Evolutionary conservation across 2,329 filamentous ascomycete species (phyloP), one percentile per base, ranked within the genome.

Genomic region (Aspergillus calidoustus): DNA sequence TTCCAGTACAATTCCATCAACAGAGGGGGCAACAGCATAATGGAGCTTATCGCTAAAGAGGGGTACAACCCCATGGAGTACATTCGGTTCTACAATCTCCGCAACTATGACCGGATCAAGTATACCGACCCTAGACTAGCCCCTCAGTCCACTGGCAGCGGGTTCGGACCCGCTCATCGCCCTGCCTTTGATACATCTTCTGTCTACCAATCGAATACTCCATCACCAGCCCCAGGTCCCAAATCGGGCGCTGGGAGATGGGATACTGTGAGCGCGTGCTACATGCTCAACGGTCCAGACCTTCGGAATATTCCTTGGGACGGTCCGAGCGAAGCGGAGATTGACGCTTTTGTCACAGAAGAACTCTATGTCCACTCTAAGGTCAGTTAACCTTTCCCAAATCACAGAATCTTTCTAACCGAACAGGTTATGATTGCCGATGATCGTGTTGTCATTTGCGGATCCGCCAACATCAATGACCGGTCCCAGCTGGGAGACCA

Each of bases 1-100:
- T 98, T 96, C 75, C 95, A 98, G 75, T 99, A 95, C 82, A 96
- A 96, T 78, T 96, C 92, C 0, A 96, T 99, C 69, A 93, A 91
- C 74, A 89, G 95, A 47, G 95, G 95, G 15, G 90, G 95, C 64
- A 85, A 97, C 74, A 97, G 92, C 23, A 98, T 99, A 58, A 96
- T 91, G 73, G 92, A 88, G 57, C 86, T 90, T 71, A 87, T 97
- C 61, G 84, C 84, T 62, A 87, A 86, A 22, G 83, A 91, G 67
- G 93, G 91, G 1, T 87, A 93, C 7, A 90, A 97, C 69, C 93
- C 93, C 0, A 85, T 77, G 73, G 79, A 97, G 57, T 87, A 98
- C 78, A 89, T 99, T 48, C 96, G 96, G 76, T 87, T 96, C 75
- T 99, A 97, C 84, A 98, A 98, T 71, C 83, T 99, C 28, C 87